A percentile compares a stretch with the other conserved stretches of the same genome.
These are phyloP conservation scores for Ormosia semicastrata DNA, from an alignment of 306 rosid species.

Conservation along the genomic window DNA sequence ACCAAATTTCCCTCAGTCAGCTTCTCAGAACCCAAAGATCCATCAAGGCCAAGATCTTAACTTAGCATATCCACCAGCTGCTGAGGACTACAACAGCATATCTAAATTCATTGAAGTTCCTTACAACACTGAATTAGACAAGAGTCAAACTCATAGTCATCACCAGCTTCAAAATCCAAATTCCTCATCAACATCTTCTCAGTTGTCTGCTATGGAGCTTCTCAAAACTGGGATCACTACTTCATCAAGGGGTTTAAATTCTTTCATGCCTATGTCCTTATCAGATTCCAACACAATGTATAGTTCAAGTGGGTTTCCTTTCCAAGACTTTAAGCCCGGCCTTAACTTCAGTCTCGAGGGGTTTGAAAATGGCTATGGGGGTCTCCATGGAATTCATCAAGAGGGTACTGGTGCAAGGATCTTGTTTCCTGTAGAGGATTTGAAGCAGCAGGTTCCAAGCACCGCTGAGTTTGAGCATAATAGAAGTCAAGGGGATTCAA, in stretches of 20 bases:
- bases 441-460: slow-evolving; percentile 72
- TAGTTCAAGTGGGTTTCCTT: slow-evolving; percentile 50
- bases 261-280: slow-evolving; percentile 58
- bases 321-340: slow-evolving; percentile 73
- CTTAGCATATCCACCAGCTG: slow-evolving; percentile 68
- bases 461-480: slow-evolving; percentile 49
- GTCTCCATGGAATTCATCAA: slow-evolving; percentile 63
- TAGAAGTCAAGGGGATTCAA: slow-evolving; percentile 61
- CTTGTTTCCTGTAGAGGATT: slow-evolving; percentile 74
- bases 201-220: slow-evolving; percentile 68
- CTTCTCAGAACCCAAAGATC: slow-evolving; percentile 67
- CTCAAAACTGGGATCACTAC: slow-evolving; percentile 58
- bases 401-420: slow-evolving; percentile 61
- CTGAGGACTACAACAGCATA: slow-evolving; percentile 38
- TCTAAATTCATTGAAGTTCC: slow-evolving; percentile 53
- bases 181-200: slow-evolving; percentile 36
- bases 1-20: slow-evolving; percentile 40
- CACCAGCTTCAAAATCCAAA: slow-evolving; percentile 34
- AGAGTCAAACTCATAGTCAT: not conserved
- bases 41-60: slow-evolving; percentile 89
- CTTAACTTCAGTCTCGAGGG: slow-evolving; percentile 73
- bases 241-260: slow-evolving; percentile 61
- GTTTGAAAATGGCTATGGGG: slow-evolving; percentile 59
- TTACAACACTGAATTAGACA: slow-evolving; percentile 30
- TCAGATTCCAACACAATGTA: slow-evolving; percentile 44